Percentiles rank a stretch among this genome's conserved stretches.
Conservation (phyloP, 345 rosid species). For the Moricandia arvensis region DNA sequence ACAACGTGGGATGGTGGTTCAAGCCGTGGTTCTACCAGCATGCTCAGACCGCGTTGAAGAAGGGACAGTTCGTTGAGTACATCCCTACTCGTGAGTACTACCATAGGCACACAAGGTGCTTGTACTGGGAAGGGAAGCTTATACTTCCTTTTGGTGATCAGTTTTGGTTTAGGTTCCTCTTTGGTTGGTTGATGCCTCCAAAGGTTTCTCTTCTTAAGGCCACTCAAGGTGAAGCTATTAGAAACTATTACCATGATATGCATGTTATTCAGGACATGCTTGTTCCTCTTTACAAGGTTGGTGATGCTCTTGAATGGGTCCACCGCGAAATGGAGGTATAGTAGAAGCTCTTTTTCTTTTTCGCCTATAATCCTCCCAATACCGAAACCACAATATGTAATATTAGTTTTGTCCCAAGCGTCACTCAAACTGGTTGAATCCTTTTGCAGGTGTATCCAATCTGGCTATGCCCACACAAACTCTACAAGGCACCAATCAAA, state of each 20-base stretch:
- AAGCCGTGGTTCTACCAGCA: slow-evolving; percentile 99
- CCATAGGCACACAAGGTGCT: slow-evolving; percentile 95
- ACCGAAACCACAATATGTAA: not conserved
- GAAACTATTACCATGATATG: slow-evolving; percentile 96
- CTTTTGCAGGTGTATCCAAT: slow-evolving; percentile 74
- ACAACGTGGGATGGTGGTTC: slow-evolving; percentile 96
- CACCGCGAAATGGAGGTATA: slow-evolving; percentile 95
- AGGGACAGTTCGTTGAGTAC: slow-evolving; percentile 92
- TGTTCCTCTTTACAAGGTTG: slow-evolving; percentile 96
- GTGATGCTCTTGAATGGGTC: slow-evolving; percentile 93
- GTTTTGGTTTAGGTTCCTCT: slow-evolving; percentile 87
- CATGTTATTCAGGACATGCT: slow-evolving; percentile 99
- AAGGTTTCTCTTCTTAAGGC: slow-evolving; percentile 98
- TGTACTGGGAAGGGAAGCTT: slow-evolving; percentile 99
- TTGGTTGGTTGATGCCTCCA: slow-evolving; percentile 99
- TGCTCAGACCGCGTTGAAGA: slow-evolving; percentile 75
- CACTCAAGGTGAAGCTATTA: slow-evolving; percentile 97
- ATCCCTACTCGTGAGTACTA: slow-evolving; percentile 96
- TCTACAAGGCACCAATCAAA: slow-evolving; percentile 82
- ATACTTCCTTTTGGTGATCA: slow-evolving; percentile 98
- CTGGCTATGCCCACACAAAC: slow-evolving; percentile 94
- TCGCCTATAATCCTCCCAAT: too few species aligned
- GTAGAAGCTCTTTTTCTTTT: not conserved
- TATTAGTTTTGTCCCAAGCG: not conserved
- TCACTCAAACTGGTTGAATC: not conserved